Base-by-base conservation (phyloP, 129 eudicot species). In the Heracleum sosnowskyi region DNA sequence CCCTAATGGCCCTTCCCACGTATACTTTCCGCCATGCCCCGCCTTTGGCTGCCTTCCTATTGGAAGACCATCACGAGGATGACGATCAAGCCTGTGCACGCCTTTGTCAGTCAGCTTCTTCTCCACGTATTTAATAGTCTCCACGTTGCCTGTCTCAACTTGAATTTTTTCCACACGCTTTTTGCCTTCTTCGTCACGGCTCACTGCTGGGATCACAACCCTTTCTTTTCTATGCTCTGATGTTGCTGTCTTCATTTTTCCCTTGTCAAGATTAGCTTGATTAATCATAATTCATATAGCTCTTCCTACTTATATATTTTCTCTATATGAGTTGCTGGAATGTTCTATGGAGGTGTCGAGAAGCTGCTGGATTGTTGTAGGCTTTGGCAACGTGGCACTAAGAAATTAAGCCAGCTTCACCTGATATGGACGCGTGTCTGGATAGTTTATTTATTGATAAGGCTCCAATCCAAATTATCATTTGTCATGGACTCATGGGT, bases 1-100 rank as follows among this genome's bases (percentile, higher is more conserved):
- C n/a, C 78, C 82, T 0, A 80, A 81, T 0, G 97, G 97, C 12
- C 98, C 98, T 73, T 93, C 98, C 97, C 98, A 93, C 20, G 97
- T 91, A 79, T 81, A 93, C 87, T 89, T 93, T 1, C 98, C 98
- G 1, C 98, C 98, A 7, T 86, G 93, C 1, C 94, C 97, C 2
- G 82, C 80, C 79, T 93, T 93, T 4, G 91, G 75, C 79, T 76
- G 91, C 36, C 85, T 84, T 22, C 82, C 87, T 64, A 84, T 33
- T 26, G 86, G 89, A 35, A 44, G 33, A 29, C 91, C 92, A 69
- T 87, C 90, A 0, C 78, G 74, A 1, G 96, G 91, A 77, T 85
- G 96, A 6, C 96, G 93, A 28, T 93, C 94, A 20, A 82, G 76
- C 44, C 98, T 81, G 68, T 76, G 88, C 18, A 87, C 76, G 0